These are phyloP conservation scores for Hanseniaspora sp. DNA, from an alignment of 1,139 yeast genomes.

Conservation along the genomic window DNA sequence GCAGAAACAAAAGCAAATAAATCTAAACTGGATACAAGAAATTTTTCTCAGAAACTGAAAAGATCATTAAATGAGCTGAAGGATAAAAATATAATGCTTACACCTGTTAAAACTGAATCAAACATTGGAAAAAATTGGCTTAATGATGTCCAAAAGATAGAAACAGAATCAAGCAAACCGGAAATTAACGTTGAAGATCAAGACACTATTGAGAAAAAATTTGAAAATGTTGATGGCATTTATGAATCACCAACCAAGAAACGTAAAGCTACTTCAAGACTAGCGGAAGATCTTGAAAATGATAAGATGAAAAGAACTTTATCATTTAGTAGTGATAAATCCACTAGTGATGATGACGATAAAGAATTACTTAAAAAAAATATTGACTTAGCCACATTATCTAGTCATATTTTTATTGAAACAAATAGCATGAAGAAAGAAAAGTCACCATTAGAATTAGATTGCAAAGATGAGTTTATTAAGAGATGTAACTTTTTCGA, in stretches of 20 bases:
- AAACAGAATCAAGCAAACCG: background rate
- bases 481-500: constrained; percentile 7
- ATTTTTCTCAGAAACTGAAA: background rate
- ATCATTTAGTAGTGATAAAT: constrained; percentile 9
- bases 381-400: background rate
- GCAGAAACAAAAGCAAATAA: background rate
- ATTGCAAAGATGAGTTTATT: constrained; percentile 10
- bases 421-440: background rate
- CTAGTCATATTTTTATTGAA: too few species aligned
- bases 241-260: constrained; percentile 14
- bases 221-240: background rate
- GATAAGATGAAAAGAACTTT: background rate
- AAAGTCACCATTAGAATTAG: constrained; percentile 3
- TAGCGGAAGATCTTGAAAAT: background rate
- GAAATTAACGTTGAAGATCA: background rate
- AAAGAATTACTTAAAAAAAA: background rate
- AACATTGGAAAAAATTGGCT: background rate
- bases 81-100: background rate
- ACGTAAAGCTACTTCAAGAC: background rate
- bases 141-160: background rate
- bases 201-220: background rate
- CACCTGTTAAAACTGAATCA: background rate
- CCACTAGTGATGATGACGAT: constrained; percentile 14
- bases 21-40: background rate
- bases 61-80: background rate